Evolutionary conservation across 2,329 filamentous ascomycete species (phyloP), one percentile per base, ranked within the genome.

Genomic region (Daldinia sp.): DNA sequence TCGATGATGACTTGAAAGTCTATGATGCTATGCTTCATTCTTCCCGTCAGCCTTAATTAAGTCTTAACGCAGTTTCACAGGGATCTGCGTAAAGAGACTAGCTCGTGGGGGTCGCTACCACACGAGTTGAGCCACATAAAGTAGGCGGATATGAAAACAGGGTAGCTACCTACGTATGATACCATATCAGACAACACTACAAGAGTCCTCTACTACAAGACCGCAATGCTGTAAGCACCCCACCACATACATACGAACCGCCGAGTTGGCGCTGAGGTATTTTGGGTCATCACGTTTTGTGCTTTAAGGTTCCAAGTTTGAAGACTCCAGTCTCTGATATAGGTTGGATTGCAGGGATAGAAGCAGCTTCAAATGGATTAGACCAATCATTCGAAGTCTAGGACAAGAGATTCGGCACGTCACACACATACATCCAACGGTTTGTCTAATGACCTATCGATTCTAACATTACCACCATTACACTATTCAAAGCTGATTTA

Each of bases 241-340:
- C 62, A 60, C 49, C 25, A 32, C 19, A 37, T 35, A 23, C n/a
- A 19, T 39, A 19, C 19, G 15, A 57, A 21, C 53, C 51, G 53
- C 58, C 51, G 55, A 49, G 57, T 37, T n/a, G 17, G 3, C 25
- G 10, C 51, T 58, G 61, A 63, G 61, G 60, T 48, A 61, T 61
- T 64, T 61, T 64, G 61, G 57, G 30, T 61, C 61, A 47, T 67
- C 61, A 67, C 64, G 23, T 61, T 61, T 51, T 64, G 61, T 61
- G 53, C 61, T 54, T 64, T 50, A 48, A 57, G 35, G 29, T 56
- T 58, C 53, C 55, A 54, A 37, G 25, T 51, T 58, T 41, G 56
- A 60, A 63, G 52, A 51, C 53, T 58, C 48, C 58, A 48, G 52
- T 52, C 53, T 58, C 48, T 61, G 51, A 63, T 63, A 60, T 66